These are phyloP conservation scores for Talaromyces rugulosus DNA, from an alignment of 2,329 filamentous ascomycete species.

Conservation along the genomic window DNA sequence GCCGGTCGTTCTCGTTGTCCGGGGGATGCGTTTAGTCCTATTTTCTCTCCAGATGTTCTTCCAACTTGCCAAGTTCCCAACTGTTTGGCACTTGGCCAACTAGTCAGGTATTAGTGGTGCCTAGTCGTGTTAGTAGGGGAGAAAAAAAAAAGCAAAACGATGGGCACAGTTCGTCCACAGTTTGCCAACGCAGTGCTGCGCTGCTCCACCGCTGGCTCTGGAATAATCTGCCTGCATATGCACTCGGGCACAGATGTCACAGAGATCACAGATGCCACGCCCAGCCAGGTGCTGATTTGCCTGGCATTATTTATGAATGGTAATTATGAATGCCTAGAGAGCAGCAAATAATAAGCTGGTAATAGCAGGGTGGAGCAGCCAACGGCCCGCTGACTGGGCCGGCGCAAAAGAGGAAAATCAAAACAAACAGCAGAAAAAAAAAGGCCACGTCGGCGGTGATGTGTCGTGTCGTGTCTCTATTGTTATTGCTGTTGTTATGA, in stretches of 20 bases:
- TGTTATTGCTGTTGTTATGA: neutral
- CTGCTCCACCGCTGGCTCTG: neutral
- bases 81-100: no score
- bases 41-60: no score
- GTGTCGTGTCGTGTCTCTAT: neutral
- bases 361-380: neutral
- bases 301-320: neutral
- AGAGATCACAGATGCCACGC: neutral
- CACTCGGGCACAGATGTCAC: neutral
- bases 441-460: neutral
- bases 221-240: neutral
- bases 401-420: conserved; percentile 23
- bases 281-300: neutral
- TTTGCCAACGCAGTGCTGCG: neutral
- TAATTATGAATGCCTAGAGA: neutral
- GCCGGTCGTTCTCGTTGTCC: neutral
- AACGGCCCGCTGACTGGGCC: neutral
- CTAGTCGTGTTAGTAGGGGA: no score
- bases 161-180: no score
- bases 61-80: no score
- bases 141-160: no score
- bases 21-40: neutral
- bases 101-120: no score
- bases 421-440: conserved; percentile 25
- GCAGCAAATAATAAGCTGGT: neutral